phyloP scores from a whole-genome alignment of 139 green algal genomes.

The Tetradesmus lagerheimii region DNA sequence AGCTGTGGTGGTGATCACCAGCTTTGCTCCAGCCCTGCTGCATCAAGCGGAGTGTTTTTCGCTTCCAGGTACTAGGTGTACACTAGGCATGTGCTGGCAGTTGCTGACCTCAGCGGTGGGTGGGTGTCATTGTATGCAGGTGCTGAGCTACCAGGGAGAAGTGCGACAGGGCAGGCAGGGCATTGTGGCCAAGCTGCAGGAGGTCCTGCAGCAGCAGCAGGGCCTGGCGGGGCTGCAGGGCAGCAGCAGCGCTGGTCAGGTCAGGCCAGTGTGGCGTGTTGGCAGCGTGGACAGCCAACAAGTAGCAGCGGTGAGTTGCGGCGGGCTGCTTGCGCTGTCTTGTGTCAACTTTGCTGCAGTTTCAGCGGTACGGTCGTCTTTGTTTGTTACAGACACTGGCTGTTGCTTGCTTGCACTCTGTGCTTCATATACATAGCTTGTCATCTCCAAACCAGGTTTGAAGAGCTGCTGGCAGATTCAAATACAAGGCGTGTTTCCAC shows the following conservation, averaged over 20 bases:
- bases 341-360: not conserved
- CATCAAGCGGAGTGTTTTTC: no score
- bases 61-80: not conserved
- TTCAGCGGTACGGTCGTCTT: not conserved
- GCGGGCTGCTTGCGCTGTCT: not conserved
- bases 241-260: conserved; percentile 49
- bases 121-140: conserved; percentile 38
- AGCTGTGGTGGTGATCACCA: no score
- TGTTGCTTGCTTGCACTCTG: no score
- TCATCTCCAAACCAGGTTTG: no score
- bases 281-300: conserved; percentile 63
- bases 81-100: not conserved
- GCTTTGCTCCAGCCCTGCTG: no score
- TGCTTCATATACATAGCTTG: not conserved
- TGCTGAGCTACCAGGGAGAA: conserved; percentile 67
- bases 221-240: not conserved
- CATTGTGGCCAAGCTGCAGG: conserved; percentile 64
- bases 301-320: conserved; percentile 52
- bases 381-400: no score
- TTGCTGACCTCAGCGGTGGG: no score
- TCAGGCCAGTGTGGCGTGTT: conserved; percentile 12
- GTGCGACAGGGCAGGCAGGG: conserved; percentile 47
- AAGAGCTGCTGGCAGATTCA: not conserved
- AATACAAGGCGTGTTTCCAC: not conserved
- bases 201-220: not conserved